Evolutionary conservation across 768 basidiomycete genomes (phyloP).

Genomic region (Boletus rufocinnamomeus): DNA sequence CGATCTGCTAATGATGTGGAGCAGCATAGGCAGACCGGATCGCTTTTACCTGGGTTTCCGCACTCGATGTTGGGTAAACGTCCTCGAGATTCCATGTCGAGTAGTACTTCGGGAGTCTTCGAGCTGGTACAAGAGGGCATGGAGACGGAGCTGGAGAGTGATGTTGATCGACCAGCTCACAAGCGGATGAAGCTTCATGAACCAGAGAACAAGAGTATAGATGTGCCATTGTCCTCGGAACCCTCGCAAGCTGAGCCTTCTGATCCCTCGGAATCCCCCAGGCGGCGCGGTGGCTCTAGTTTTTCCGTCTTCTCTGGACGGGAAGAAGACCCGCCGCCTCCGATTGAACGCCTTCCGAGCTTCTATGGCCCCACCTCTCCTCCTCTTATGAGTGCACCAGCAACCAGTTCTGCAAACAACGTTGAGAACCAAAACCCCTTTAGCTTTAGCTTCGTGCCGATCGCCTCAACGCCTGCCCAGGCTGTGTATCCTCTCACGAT

Average conservation of each 20-base stretch:
- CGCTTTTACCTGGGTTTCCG: constrained; percentile 40
- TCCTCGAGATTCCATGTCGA: constrained; percentile 52
- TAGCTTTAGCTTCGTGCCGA: constrained; percentile 51
- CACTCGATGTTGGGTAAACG: constrained; percentile 66
- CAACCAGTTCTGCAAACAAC: constrained; percentile 51
- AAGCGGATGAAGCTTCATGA: constrained; percentile 50
- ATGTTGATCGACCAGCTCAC: constrained; percentile 46
- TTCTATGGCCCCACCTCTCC: constrained; percentile 49
- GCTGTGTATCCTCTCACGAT: constrained; percentile 40
- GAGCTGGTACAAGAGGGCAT: constrained; percentile 46
- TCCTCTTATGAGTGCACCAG: constrained; percentile 34
- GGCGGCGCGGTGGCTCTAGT: constrained; percentile 36
- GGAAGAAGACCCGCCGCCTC: constrained; percentile 48
- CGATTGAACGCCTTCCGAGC: constrained; percentile 53
- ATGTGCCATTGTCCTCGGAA: constrained; percentile 10
- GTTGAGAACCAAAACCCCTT: constrained; percentile 58
- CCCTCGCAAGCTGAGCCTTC: constrained; percentile 21
- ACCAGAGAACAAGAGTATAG: constrained; percentile 28
- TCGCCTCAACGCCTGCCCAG: constrained; percentile 54
- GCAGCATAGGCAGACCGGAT: constrained; percentile 16
- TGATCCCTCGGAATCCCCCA: constrained; percentile 13
- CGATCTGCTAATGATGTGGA: constrained; percentile 12
- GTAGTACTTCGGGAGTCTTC: constrained; percentile 41
- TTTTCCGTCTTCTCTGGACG: constrained; percentile 54
- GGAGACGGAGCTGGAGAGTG: constrained; percentile 41